Evolutionary conservation across 1,284 basidiomycete genomes (phyloP), one percentile per base, ranked within the genome.

Genomic region (Cryptococcus wingfieldii): DNA sequence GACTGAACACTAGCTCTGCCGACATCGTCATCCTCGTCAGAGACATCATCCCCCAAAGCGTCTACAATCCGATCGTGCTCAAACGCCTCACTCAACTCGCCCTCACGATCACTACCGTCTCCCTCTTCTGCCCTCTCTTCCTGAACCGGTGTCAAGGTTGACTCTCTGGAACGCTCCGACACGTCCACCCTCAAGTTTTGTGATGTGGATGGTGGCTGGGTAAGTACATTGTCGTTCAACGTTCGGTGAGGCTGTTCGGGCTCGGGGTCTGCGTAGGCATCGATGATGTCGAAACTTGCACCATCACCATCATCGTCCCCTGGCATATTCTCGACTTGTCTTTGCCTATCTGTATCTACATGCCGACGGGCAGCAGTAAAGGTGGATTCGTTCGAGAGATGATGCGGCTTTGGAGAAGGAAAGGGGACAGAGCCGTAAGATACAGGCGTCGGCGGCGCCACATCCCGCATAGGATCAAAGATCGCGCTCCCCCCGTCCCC

Each of bases 221-320:
- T 1, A 7, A 34, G 2, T 34, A 3, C 31, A 23, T 23, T 10
- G 31, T 10, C 10, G 10, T 34, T 34, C 31, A 34, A 34, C 31
- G 31, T 23, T 23, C 31, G 31, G 10, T 5, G 10, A 4, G 6
- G 31, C 10, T 50, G 34, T n/a, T 50, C 49, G 1, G 28, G 7
- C 9, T 10, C 28, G 12, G 18, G 25, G 13, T 45, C 44, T 7
- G 37, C 52, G 28, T 50, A 54, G 7, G 53, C 19, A n/a, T 47
- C 49, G 27, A 54, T 54, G 27, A 54, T 50, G 23, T 54, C 53
- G 28, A 46, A 25, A 3, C n/a, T n/a, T n/a, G 31, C 34, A 18
- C 47, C 19, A 38, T 50, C 48, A 14, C 47, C 44, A 12, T 47
- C 18, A 10, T 50, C 38, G 38, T 23, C 28, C 6, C 18, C 28